phyloP scores from a whole-genome alignment of 495 filamentous ascomycete species.

The Aspergillus saccharolyticus region DNA sequence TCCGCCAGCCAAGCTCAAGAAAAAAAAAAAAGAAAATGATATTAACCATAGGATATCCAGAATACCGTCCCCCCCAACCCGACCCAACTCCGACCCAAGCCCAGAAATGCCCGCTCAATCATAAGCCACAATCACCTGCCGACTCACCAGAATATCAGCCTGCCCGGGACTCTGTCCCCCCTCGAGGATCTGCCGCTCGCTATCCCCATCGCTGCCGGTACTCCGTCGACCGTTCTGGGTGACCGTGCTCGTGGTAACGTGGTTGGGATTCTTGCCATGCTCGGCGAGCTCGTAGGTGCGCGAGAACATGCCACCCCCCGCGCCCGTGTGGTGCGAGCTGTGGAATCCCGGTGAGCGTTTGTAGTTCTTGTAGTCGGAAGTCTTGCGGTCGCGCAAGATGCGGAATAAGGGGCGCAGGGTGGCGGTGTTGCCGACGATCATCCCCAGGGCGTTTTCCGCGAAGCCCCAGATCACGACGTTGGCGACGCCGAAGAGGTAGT shows the following conservation, averaged over 20 bases:
- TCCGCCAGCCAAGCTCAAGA: too few relatives aligned
- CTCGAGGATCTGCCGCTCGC: constrained; percentile 19
- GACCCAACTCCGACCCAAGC: background rate
- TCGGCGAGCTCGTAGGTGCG: constrained; percentile 14
- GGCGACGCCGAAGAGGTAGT: constrained; percentile 20
- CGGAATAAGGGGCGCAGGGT: constrained; percentile 26
- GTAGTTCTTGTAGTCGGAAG: constrained; percentile 10
- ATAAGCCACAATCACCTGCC: constrained; percentile 18
- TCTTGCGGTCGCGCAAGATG: constrained; percentile 17
- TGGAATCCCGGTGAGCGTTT: background rate
- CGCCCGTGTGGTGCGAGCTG: constrained; percentile 9
- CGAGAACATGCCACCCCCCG: constrained; percentile 5
- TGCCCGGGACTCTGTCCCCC: constrained; percentile 12
- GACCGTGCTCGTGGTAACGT: constrained; percentile 5
- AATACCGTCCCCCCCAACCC: background rate
- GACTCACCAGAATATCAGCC: constrained; percentile 17
- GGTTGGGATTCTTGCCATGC: constrained; percentile 8
- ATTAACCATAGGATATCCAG: too few relatives aligned
- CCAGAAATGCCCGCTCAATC: constrained; percentile 3
- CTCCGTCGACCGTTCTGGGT: background rate
- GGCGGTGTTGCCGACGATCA: constrained; percentile 26
- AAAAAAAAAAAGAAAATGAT: too few relatives aligned
- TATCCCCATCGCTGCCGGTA: constrained; percentile 19
- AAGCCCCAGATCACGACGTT: constrained; percentile 28
- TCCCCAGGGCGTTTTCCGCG: constrained; percentile 25